Evolutionary conservation across 1,284 basidiomycete genomes (phyloP).

Genomic region (Cutaneotrichosporon spelunceum): DNA sequence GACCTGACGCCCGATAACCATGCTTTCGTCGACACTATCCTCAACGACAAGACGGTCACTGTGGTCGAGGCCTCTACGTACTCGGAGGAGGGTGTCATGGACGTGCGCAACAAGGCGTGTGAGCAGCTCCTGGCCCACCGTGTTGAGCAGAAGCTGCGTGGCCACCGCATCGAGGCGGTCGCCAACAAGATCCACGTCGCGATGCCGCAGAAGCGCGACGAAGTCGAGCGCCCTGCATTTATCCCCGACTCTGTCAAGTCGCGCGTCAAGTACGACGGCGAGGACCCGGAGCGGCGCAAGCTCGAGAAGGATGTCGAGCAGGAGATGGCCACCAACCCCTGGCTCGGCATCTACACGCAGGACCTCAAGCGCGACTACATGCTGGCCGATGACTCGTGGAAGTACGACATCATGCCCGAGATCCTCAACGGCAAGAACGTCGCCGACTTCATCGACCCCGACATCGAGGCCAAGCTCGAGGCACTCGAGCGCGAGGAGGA

Average conservation of each 20-base stretch:
- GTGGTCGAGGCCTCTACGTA: constrained; percentile 83
- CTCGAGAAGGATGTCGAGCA: constrained; percentile 76
- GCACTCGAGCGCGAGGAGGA: constrained; percentile 97
- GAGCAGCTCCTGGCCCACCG: constrained; percentile 87
- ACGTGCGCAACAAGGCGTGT: constrained; percentile 86
- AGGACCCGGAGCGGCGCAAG: constrained; percentile 68
- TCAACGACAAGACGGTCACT: constrained; percentile 66
- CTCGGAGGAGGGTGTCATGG: constrained; percentile 93
- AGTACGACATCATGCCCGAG: constrained; percentile 91
- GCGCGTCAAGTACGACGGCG: constrained; percentile 77
- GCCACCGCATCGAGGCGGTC: constrained; percentile 84
- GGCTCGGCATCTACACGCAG: constrained; percentile 83
- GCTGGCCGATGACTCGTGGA: constrained; percentile 89
- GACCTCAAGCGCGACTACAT: constrained; percentile 81
- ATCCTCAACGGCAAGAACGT: constrained; percentile 98
- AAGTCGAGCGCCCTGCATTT: constrained; percentile 74
- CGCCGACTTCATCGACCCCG: constrained; percentile 98
- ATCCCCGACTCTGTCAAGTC: constrained; percentile 77
- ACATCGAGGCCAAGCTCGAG: constrained; percentile 94
- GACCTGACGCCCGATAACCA: constrained; percentile 73
- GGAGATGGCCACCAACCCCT: constrained; percentile 63
- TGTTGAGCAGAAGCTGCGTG: constrained; percentile 87
- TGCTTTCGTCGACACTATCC: constrained; percentile 78
- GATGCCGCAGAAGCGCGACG: constrained; percentile 79
- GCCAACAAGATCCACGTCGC: constrained; percentile 93